Conservation (phyloP, 2,329 filamentous ascomycete species). For the Chaetomium sp. region DNA sequence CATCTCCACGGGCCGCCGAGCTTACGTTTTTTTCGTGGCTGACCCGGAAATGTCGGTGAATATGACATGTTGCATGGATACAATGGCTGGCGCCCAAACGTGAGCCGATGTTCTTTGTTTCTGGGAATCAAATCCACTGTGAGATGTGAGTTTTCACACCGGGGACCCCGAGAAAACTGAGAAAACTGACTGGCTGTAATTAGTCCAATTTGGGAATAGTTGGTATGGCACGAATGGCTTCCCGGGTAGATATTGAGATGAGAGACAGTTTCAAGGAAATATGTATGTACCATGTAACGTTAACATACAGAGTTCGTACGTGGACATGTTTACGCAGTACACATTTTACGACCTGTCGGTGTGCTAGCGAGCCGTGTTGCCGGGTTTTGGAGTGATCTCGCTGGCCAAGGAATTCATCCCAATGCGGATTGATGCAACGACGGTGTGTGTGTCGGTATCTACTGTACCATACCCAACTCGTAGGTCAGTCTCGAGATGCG, state of each 20-base stretch:
- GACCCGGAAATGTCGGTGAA: slow-evolving; percentile 24
- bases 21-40: slow-evolving; percentile 14
- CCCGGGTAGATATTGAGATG: background rate
- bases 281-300: background rate
- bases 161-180: background rate
- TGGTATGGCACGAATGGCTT: background rate
- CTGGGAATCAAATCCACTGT: background rate
- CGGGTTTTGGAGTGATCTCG: background rate
- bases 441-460: background rate
- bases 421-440: background rate
- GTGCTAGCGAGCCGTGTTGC: slow-evolving; percentile 14
- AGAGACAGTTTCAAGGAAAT: background rate
- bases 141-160: background rate
- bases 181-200: background rate
- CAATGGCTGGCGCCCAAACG: background rate
- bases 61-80: background rate
- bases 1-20: slow-evolving; percentile 16
- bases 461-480: too few species aligned
- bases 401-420: background rate
- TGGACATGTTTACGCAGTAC: background rate
- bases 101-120: background rate
- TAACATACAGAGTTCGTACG: background rate
- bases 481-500: too few species aligned
- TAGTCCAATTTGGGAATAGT: background rate
- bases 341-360: background rate